phyloP scores from a whole-genome alignment of 208 protist genomes.

The Trypanosoma lewisi region DNA sequence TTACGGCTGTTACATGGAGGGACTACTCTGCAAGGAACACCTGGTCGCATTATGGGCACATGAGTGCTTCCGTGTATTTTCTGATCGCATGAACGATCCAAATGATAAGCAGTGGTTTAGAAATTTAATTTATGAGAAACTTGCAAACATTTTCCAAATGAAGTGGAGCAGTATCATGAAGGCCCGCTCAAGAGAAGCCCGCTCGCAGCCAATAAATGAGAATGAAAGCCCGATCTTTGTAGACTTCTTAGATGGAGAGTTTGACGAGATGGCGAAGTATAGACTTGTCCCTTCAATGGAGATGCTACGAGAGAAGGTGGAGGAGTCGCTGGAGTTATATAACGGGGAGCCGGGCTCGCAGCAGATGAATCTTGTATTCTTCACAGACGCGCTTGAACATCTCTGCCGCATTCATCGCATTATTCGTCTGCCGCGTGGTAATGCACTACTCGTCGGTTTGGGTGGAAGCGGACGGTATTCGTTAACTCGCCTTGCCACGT shows the following conservation, averaged over 20 bases:
- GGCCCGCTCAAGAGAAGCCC: slow-evolving; percentile 57
- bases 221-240: slow-evolving; percentile 93
- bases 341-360: slow-evolving; percentile 89
- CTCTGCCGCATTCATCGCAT: slow-evolving; percentile 96
- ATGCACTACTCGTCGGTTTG: slow-evolving; percentile 97
- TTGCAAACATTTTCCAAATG: slow-evolving; percentile 90
- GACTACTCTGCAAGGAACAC: slow-evolving; percentile 92
- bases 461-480: slow-evolving; percentile 97
- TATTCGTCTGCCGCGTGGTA: slow-evolving; percentile 95
- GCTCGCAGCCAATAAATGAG: slow-evolving; percentile 48
- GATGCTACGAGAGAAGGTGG: slow-evolving; percentile 86
- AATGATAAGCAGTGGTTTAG: slow-evolving; percentile 94
- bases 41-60: slow-evolving; percentile 97
- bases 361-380: slow-evolving; percentile 97
- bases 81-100: slow-evolving; percentile 94
- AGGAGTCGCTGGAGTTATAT: slow-evolving; percentile 94
- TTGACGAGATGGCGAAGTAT: slow-evolving; percentile 93
- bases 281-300: slow-evolving; percentile 91
- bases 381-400: slow-evolving; percentile 97
- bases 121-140: slow-evolving; percentile 89
- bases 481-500: slow-evolving; percentile 95
- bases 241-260: slow-evolving; percentile 93
- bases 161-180: slow-evolving; percentile 93
- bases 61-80: slow-evolving; percentile 97
- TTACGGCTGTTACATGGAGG: slow-evolving; percentile 86